Base-by-base conservation (phyloP, 1,284 basidiomycete genomes). In the Apiotrichum montevideense region DNA sequence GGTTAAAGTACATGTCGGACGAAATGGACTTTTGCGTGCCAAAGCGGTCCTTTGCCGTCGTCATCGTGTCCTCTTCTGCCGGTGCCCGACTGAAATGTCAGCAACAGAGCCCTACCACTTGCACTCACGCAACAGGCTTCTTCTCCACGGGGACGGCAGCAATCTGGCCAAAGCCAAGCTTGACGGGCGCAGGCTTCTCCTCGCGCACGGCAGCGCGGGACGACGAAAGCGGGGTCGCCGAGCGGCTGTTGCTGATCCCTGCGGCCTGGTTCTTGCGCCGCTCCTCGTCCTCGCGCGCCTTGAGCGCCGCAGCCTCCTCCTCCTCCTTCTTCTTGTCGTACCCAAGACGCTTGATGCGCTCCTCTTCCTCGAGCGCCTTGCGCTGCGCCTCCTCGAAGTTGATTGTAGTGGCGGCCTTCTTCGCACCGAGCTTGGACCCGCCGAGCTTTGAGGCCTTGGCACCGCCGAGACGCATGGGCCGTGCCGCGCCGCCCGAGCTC, bases 1-100 rank as follows among this genome's bases (percentile, higher is more conserved):
- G 84, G 41, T 88, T 90, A 76, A 98, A 98, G 81, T 90, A 98
- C 88, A 95, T 93, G 73, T 98, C 96, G 2, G 90, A 95, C 4
- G 92, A 96, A 73, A 99, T 97, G 50, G 79, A 79, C 75, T 98
- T 98, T 73, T 98, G 95, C 62, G 71, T 78, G 1, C 90, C 89
- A 72, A 98, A 99, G 69, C 91, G 91, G 33, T 92, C 87, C 61
- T 93, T 84, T 2, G 96, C 95, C 33, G 84, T 85, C 11, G 84
- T 90, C 9, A 61, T 57, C 1, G 85, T 84, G 51, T 87, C 81
- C 50, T 90, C 85, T 51, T 85, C 87, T 14, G 66, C 70, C 8
- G 58, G 62, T 11, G 57, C 60, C 39, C 70, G 66, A 11, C 71
- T 73, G 47, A 5, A 8, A 14, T n/a, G 47, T 52, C 8, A 51